phyloP scores from a whole-genome alignment of 1,284 basidiomycete species.

The Boletellus dicymbophilus region DNA sequence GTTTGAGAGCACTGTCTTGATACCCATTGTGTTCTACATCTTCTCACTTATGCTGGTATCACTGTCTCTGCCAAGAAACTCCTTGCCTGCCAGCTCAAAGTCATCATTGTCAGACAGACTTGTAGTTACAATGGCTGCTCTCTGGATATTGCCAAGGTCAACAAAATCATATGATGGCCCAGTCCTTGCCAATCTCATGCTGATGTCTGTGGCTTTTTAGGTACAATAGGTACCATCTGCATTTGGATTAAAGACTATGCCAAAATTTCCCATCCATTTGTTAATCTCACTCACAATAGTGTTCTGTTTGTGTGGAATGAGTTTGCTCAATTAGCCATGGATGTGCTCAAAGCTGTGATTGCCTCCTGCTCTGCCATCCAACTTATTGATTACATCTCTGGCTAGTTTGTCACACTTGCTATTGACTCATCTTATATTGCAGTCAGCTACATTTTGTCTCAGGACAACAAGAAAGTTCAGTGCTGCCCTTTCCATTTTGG shows the following conservation, averaged over 20 bases:
- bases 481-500: constrained; percentile 29
- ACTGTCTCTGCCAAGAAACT: too few species aligned
- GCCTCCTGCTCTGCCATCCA: constrained; percentile 19
- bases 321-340: constrained; percentile 16
- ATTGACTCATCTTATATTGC: too few species aligned
- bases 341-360: constrained; percentile 28
- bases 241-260: constrained; percentile 29
- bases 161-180: constrained; percentile 4
- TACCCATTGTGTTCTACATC: too few species aligned
- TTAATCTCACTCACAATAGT: background rate
- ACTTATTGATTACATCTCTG: too few species aligned
- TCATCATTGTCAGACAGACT: too few species aligned
- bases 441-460: constrained; percentile 33
- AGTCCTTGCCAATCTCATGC: background rate
- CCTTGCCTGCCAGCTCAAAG: too few species aligned
- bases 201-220: constrained; percentile 30
- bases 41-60: too few species aligned
- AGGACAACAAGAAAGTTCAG: constrained; percentile 25
- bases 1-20: too few species aligned
- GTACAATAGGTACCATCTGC: too few species aligned
- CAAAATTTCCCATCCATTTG: background rate
- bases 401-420: too few species aligned
- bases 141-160: background rate
- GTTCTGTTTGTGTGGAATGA: background rate
- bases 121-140: too few species aligned